Conservation (phyloP, 345 rosid species). For the Pistacia integerrima region DNA sequence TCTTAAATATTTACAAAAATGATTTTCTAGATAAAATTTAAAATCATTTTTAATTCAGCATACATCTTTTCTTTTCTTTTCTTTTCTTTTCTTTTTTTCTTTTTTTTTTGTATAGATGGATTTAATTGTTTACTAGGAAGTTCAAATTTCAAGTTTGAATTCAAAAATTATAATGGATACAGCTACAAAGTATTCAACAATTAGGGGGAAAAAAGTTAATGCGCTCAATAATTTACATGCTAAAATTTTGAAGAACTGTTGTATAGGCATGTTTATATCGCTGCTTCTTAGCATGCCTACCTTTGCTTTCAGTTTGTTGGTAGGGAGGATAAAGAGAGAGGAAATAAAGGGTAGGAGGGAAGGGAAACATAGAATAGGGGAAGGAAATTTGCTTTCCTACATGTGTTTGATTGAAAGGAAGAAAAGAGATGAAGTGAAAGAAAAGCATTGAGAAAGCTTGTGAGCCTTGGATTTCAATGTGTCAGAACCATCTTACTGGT, state of each 20-base stretch:
- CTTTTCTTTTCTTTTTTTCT: not conserved
- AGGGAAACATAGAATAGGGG: not conserved
- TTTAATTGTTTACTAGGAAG: not conserved
- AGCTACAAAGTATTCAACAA: not conserved
- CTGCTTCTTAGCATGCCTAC: slow-evolving; percentile 1
- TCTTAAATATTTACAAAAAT: not conserved
- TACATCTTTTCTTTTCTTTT: not conserved
- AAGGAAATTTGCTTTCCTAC: not conserved
- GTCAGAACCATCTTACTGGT: slow-evolving; percentile 2
- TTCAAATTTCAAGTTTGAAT: no score
- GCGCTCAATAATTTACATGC: not conserved
- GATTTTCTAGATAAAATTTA: not conserved
- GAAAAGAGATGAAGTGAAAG: not conserved
- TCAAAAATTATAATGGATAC: no score
- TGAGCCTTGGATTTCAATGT: not conserved
- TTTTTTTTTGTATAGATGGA: not conserved
- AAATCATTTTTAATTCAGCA: not conserved
- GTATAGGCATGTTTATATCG: not conserved
- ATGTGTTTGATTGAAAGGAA: not conserved
- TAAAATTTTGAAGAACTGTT: not conserved
- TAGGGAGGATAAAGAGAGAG: not conserved
- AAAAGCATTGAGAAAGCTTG: not conserved
- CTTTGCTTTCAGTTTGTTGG: not conserved
- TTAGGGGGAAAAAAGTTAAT: not conserved
- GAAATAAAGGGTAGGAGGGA: not conserved